Conservation (phyloP, 108 stramenopile species). For the Skeletonema tropicum region DNA sequence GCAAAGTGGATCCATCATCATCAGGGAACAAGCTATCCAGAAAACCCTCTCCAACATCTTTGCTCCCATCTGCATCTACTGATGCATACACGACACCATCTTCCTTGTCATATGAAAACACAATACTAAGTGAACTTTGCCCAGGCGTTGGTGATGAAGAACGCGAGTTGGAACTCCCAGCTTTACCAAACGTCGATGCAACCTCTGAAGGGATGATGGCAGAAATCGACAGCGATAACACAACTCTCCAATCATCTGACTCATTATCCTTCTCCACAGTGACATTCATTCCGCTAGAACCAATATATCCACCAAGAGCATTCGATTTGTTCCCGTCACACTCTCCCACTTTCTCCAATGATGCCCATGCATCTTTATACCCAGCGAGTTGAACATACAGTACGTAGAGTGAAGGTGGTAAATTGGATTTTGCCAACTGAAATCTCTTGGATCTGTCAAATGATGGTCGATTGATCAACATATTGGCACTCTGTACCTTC, state of each 20-base stretch:
- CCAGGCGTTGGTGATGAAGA: neutral
- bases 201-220: constrained; percentile 36
- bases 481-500: constrained; percentile 31
- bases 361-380: constrained; percentile 62
- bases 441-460: constrained; percentile 52
- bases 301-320: constrained; percentile 31
- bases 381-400: constrained; percentile 69
- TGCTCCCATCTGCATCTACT: constrained; percentile 5
- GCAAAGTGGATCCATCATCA: constrained; percentile 39
- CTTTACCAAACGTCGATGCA: constrained; percentile 20
- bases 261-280: constrained; percentile 8
- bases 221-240: constrained; percentile 23
- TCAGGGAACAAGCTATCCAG: constrained; percentile 45
- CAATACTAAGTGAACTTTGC: neutral
- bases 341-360: constrained; percentile 27
- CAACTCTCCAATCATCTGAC: constrained; percentile 28
- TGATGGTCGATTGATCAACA: constrained; percentile 29
- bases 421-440: constrained; percentile 57
- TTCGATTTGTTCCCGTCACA: neutral
- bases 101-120: constrained; percentile 20
- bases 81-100: constrained; percentile 30
- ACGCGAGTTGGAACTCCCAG: neutral
- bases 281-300: constrained; percentile 33
- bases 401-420: constrained; percentile 70
- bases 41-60: constrained; percentile 16